A percentile compares a stretch with the other conserved stretches of the same genome.
These are phyloP conservation scores for Aphanocladium album DNA, from an alignment of 2,329 filamentous ascomycete species.

Conservation along the genomic window DNA sequence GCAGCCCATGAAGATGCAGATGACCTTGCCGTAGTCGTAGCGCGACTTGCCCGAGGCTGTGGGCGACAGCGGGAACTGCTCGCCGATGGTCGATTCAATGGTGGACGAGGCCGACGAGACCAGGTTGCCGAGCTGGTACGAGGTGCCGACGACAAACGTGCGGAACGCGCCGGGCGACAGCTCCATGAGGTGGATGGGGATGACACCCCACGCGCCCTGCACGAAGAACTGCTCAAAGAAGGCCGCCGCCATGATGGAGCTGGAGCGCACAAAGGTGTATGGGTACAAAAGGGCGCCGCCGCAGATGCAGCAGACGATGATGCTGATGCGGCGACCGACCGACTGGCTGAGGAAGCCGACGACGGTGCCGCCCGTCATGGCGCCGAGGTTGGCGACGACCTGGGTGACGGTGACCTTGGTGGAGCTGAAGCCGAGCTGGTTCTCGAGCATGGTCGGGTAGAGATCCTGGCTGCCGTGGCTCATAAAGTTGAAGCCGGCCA, in stretches of 20 bases:
- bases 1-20: conserved; percentile 86
- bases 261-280: conserved; percentile 63
- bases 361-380: conserved; percentile 61
- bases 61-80: conserved; percentile 64
- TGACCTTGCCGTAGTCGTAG: conserved; percentile 76
- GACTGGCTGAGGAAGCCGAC: conserved; percentile 66
- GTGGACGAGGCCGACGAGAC: conserved; percentile 64
- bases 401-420: conserved; percentile 64
- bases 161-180: conserved; percentile 67
- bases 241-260: conserved; percentile 67
- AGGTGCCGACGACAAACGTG: conserved; percentile 68
- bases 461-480: conserved; percentile 67
- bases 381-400: conserved; percentile 67
- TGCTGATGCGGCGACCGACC: conserved; percentile 63
- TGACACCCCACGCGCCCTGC: conserved; percentile 70
- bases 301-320: conserved; percentile 57
- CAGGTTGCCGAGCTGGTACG: conserved; percentile 75
- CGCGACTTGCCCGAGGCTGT: conserved; percentile 43
- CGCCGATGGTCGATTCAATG: conserved; percentile 71
- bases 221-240: conserved; percentile 83
- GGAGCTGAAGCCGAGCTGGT: conserved; percentile 47
- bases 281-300: conserved; percentile 79
- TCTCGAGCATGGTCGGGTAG: conserved; percentile 55
- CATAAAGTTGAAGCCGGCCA: conserved; percentile 93
- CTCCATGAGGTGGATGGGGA: conserved; percentile 77